Evolutionary conservation across 177 flowering plant species (phyloP).

Genomic region (Vitis hybrid): DNA sequence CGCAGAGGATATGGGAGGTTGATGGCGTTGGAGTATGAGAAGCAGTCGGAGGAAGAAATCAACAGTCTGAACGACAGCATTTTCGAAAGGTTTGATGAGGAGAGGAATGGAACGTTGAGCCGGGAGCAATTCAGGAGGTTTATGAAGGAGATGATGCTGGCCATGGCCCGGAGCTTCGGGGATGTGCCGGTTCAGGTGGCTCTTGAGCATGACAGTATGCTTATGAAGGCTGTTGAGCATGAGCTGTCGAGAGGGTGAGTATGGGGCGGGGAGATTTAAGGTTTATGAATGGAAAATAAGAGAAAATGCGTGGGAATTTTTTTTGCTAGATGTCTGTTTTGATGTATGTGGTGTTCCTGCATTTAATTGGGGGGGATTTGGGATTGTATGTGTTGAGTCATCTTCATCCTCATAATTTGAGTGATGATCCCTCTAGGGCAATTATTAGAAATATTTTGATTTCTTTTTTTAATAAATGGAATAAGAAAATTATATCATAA

Average conservation of each 20-base stretch:
- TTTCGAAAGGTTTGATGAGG: conserved; percentile 3
- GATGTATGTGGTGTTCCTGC: no score
- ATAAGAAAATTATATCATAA: no score
- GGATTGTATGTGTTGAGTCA: no score
- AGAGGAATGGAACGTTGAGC: conserved; percentile 1
- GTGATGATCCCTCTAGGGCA: no score
- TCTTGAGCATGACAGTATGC: conserved; percentile 10
- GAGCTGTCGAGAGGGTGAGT: not conserved
- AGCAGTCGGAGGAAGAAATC: not conserved
- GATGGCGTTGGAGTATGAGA: not conserved
- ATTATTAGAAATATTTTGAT: no score
- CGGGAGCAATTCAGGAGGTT: not conserved
- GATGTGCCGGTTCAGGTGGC: conserved; percentile 9
- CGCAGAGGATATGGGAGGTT: not conserved
- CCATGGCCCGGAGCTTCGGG: conserved; percentile 12
- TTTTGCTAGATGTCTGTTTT: no score
- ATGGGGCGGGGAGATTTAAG: no score
- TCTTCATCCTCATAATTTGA: no score
- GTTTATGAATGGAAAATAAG: not conserved
- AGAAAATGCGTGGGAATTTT: no score
- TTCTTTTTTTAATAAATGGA: no score
- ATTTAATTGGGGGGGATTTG: no score
- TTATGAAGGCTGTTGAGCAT: conserved; percentile 16
- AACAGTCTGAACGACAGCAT: not conserved
- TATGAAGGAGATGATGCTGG: conserved; percentile 15